These are phyloP conservation scores for Rosa hybrid DNA, from an alignment of 331 rosid genomes.

Conservation along the genomic window DNA sequence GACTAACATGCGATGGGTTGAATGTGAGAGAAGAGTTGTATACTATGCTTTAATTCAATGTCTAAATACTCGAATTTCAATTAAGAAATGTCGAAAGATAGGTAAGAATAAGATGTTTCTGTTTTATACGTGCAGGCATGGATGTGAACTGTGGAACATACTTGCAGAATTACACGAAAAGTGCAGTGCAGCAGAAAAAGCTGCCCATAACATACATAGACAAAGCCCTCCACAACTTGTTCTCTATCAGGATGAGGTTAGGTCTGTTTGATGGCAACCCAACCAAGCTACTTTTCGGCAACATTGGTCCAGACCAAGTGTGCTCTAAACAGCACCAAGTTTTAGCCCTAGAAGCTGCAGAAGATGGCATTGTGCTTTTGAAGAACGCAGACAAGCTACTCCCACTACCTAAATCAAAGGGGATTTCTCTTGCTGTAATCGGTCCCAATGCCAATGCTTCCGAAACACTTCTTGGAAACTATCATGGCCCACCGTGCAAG, in stretches of 20 bases:
- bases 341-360: conserved; percentile 82
- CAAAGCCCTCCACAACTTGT: conserved; percentile 78
- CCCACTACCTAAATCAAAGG: conserved; percentile 58
- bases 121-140: conserved; percentile 56
- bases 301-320: conserved; percentile 59
- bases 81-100: neutral
- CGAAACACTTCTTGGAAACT: conserved; percentile 58
- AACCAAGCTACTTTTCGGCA: conserved; percentile 45
- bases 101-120: neutral
- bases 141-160: conserved; percentile 77
- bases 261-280: conserved; percentile 89
- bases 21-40: neutral
- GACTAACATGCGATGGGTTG: neutral
- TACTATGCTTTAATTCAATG: neutral
- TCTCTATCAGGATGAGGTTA: conserved; percentile 69
- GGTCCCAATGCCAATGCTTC: conserved; percentile 80
- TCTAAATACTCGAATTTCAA: neutral
- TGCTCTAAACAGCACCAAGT: conserved; percentile 60
- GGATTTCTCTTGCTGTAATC: conserved; percentile 64
- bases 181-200: conserved; percentile 57
- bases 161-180: conserved; percentile 47
- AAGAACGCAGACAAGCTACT: conserved; percentile 62
- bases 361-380: conserved; percentile 76
- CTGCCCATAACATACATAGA: conserved; percentile 44
- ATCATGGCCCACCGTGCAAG: conserved; percentile 74